Evolutionary conservation across 78 protist genomes (phyloP).

Genomic region (Dictyostelium capitatum): DNA sequence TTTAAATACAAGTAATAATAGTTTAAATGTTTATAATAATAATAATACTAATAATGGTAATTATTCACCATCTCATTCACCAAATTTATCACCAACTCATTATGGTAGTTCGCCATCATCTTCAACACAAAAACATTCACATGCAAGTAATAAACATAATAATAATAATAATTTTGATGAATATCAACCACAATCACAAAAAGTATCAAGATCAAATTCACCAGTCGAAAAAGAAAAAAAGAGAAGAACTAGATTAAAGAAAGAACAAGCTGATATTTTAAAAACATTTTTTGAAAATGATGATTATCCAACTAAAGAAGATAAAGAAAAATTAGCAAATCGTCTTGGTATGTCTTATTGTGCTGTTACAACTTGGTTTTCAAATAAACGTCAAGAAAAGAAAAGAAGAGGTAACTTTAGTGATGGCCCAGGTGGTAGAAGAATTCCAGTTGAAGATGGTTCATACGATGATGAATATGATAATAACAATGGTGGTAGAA

Average conservation of each 20-base stretch:
- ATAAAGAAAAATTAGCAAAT: slow-evolving; percentile 45
- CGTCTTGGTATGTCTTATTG: slow-evolving; percentile 46
- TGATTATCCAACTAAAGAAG: slow-evolving; percentile 73
- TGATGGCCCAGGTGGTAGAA: slow-evolving; percentile 23
- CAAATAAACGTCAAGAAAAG: slow-evolving; percentile 72
- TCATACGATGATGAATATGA: background rate
- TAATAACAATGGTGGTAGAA: background rate
- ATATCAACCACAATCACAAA: slow-evolving; percentile 6
- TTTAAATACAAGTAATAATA: background rate
- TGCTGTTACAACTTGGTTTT: slow-evolving; percentile 76
- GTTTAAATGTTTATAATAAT: background rate
- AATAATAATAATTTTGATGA: background rate
- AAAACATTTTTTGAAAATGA: slow-evolving; percentile 58
- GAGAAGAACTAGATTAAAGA: slow-evolving; percentile 70
- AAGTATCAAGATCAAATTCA: slow-evolving; percentile 14
- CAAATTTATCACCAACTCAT: slow-evolving; percentile 4
- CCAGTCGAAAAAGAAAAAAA: slow-evolving; percentile 39
- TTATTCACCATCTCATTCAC: background rate
- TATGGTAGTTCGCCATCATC: background rate
- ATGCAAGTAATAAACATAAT: background rate
- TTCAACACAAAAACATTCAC: background rate
- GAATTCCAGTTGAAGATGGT: slow-evolving; percentile 1
- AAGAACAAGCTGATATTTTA: slow-evolving; percentile 44
- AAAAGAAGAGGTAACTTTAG: slow-evolving; percentile 24
- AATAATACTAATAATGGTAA: background rate